Evolutionary conservation across 768 basidiomycete species (phyloP).

Genomic region (Agaricus subrufescens): DNA sequence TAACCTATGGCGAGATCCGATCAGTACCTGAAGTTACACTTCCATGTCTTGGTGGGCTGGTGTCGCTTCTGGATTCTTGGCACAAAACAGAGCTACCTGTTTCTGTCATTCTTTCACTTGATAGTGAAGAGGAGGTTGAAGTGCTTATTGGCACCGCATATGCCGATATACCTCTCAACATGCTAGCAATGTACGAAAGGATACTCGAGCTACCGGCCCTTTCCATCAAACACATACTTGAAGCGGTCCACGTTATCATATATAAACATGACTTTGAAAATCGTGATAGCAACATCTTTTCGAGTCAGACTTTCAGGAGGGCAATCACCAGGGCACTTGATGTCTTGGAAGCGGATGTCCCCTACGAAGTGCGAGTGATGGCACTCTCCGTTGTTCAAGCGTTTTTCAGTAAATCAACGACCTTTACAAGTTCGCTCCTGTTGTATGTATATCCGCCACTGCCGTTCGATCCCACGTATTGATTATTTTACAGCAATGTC

Average conservation of each 20-base stretch:
- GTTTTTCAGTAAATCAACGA: constrained; percentile 48
- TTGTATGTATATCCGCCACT: constrained; percentile 42
- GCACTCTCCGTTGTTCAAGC: constrained; percentile 57
- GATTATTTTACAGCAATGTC: background rate
- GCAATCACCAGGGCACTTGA: constrained; percentile 51
- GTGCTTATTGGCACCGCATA: constrained; percentile 60
- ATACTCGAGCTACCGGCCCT: constrained; percentile 47
- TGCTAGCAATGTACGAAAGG: constrained; percentile 43
- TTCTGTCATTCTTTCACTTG: constrained; percentile 27
- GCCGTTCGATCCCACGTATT: background rate
- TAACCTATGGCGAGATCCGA: constrained; percentile 48
- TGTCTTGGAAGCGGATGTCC: constrained; percentile 46
- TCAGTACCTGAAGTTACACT: constrained; percentile 37
- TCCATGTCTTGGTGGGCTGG: constrained; percentile 56
- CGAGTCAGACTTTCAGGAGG: constrained; percentile 34
- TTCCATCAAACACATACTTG: constrained; percentile 56
- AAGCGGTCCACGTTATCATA: constrained; percentile 58
- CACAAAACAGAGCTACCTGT: constrained; percentile 43
- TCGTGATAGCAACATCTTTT: constrained; percentile 19
- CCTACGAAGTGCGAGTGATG: constrained; percentile 65
- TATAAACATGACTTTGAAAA: constrained; percentile 71
- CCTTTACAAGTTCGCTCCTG: constrained; percentile 9
- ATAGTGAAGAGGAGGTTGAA: constrained; percentile 4
- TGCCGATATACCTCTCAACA: constrained; percentile 52
- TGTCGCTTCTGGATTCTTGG: constrained; percentile 56